Evolutionary conservation across 2,329 filamentous ascomycete species (phyloP).

Genomic region (Coniochaeta sp.): DNA sequence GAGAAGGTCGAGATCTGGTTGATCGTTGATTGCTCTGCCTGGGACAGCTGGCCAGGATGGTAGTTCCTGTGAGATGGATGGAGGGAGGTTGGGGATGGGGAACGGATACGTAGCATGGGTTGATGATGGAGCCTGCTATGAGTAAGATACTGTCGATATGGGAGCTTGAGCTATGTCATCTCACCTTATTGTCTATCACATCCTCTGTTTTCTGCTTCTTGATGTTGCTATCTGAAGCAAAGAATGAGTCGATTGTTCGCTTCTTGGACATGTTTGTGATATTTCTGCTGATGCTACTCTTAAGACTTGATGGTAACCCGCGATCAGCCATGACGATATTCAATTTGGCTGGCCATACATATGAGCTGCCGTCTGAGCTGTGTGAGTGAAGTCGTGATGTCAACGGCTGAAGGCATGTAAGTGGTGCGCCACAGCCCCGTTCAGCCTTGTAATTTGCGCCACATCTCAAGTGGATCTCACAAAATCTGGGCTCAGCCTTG

Average conservation of each 20-base stretch:
- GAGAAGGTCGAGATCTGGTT: constrained; percentile 63
- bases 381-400: background rate
- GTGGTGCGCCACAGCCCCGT: constrained; percentile 1
- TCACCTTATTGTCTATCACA: constrained; percentile 2
- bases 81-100: constrained; percentile 36
- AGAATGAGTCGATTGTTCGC: constrained; percentile 64
- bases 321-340: background rate
- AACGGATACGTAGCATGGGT: constrained; percentile 41
- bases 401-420: background rate
- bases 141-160: background rate
- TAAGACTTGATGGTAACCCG: background rate
- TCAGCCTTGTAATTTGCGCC: constrained; percentile 5
- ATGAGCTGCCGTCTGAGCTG: background rate
- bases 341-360: background rate
- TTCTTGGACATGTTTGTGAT: constrained; percentile 32
- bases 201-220: constrained; percentile 29
- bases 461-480: background rate
- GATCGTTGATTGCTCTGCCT: constrained; percentile 52
- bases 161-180: background rate
- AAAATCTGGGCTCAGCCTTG: constrained; percentile 4
- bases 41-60: constrained; percentile 40
- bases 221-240: constrained; percentile 34
- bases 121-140: constrained; percentile 21
- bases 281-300: background rate
- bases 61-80: constrained; percentile 28